These are phyloP conservation scores for Anthracocystis setariae DNA, from an alignment of 1,284 basidiomycete genomes.

Conservation along the genomic window DNA sequence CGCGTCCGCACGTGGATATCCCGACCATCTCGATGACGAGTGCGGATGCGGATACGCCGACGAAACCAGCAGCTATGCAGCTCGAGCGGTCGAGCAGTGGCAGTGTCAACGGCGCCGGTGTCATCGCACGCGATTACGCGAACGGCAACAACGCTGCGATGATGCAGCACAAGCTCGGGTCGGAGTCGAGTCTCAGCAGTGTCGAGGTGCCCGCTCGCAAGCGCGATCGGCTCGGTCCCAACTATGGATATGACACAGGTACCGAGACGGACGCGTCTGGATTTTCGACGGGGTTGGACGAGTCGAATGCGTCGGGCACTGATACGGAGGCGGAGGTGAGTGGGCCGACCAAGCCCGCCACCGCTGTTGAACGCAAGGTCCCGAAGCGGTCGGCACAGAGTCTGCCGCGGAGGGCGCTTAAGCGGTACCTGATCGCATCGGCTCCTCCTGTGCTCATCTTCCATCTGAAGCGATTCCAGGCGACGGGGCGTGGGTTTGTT, in stretches of 20 bases:
- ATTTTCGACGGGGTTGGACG: conserved; percentile 37
- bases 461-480: conserved; percentile 90
- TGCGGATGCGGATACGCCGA: conserved; percentile 12
- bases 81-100: conserved; percentile 10
- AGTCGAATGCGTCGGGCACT: conserved; percentile 40
- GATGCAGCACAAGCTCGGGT: conserved; percentile 20
- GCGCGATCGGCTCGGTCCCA: conserved; percentile 10
- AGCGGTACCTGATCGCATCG: conserved; percentile 87
- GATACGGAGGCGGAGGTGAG: conserved; percentile 32
- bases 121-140: conserved; percentile 28
- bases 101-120: not conserved
- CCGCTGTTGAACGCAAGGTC: conserved; percentile 11
- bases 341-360: not conserved
- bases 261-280: conserved; percentile 49
- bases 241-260: conserved; percentile 43
- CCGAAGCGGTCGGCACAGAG: conserved; percentile 66
- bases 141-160: conserved; percentile 12
- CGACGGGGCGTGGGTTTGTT: conserved; percentile 63
- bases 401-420: conserved; percentile 84
- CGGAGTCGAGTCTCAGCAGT: conserved; percentile 40
- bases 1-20: conserved; percentile 24
- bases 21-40: conserved; percentile 48
- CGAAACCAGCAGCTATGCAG: conserved; percentile 6
- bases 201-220: conserved; percentile 12
- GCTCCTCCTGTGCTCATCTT: conserved; percentile 89